Conservation (phyloP, 75 land plant species). For the Chamaecyparis obtusa region DNA sequence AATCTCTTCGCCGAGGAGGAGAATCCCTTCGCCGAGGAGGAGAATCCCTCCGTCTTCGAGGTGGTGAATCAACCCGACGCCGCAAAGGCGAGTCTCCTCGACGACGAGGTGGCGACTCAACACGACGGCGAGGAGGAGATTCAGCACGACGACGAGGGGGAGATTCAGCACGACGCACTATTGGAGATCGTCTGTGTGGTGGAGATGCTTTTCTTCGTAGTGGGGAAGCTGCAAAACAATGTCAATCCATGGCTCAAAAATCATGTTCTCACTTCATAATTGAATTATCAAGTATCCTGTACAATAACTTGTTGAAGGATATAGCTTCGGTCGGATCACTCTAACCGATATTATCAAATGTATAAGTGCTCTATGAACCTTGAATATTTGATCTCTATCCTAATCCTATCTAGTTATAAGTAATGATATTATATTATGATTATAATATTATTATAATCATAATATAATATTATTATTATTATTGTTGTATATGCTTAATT, state of each 20-base stretch:
- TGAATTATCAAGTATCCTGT: not conserved
- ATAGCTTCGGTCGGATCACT: too few relatives aligned
- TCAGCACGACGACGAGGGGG: slow-evolving; percentile 37
- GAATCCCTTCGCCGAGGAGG: slow-evolving; percentile 42
- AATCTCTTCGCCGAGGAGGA: slow-evolving; percentile 37
- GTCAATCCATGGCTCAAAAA: not conserved
- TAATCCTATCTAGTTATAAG: too few relatives aligned
- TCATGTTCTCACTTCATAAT: not conserved
- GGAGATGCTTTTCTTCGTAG: slow-evolving; percentile 63
- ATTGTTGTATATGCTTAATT: too few relatives aligned
- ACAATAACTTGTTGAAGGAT: too few relatives aligned
- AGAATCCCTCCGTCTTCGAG: slow-evolving; percentile 12
- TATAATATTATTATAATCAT: too few relatives aligned
- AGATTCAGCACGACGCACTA: slow-evolving; percentile 11
- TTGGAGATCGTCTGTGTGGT: slow-evolving; percentile 63
- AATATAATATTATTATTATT: too few relatives aligned
- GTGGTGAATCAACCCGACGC: slow-evolving; percentile 67
- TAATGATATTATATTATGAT: too few relatives aligned
- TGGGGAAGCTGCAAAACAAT: slow-evolving; percentile 51
- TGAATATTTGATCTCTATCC: too few relatives aligned
- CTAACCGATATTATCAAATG: too few relatives aligned
- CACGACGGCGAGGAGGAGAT: slow-evolving; percentile 49
- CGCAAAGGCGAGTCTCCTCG: slow-evolving; percentile 74
- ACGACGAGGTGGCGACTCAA: slow-evolving; percentile 62
- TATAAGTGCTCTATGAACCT: too few relatives aligned